Conservation (phyloP, 805 yeast species). For the Tetrapisispora iriomotensis region DNA sequence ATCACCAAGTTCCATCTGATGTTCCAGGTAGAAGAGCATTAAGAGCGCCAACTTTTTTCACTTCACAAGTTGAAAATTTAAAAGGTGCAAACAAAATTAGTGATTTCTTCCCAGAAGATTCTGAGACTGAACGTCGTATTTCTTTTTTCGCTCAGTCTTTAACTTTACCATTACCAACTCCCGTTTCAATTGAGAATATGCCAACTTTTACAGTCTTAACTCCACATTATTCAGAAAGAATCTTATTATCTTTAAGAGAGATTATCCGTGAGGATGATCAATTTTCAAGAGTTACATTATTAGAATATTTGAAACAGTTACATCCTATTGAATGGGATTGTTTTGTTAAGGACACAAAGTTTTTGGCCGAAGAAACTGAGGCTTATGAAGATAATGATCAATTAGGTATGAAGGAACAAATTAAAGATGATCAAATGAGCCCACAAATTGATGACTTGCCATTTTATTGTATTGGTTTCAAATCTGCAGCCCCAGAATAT, state of each 20-base stretch:
- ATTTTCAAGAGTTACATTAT: constrained; percentile 84
- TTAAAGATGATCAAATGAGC: constrained; percentile 59
- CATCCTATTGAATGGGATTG: constrained; percentile 98
- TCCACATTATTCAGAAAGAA: constrained; percentile 95
- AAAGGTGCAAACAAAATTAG: constrained; percentile 55
- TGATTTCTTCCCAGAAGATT: constrained; percentile 91
- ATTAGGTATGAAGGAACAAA: constrained; percentile 19
- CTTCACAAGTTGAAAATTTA: constrained; percentile 80
- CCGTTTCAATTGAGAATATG: constrained; percentile 98
- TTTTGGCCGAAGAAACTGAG: constrained; percentile 88
- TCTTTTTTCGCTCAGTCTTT: constrained; percentile 97
- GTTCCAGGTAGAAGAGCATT: constrained; percentile 95
- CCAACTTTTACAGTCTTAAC: constrained; percentile 95
- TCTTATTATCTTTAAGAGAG: constrained; percentile 80
- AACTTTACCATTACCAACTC: constrained; percentile 97
- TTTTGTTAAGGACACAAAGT: constrained; percentile 91
- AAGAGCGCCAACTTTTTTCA: constrained; percentile 97
- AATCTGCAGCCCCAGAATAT: constrained; percentile 94
- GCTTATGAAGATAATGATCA: constrained; percentile 41
- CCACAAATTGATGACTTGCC: constrained; percentile 84
- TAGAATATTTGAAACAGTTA: constrained; percentile 88
- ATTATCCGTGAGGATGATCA: constrained; percentile 96
- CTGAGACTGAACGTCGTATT: constrained; percentile 98
- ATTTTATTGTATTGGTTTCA: constrained; percentile 92
- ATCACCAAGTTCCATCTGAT: constrained; percentile 97